phyloP scores from a whole-genome alignment of 805 yeast genomes.

The Ascoidea rubescens region DNA sequence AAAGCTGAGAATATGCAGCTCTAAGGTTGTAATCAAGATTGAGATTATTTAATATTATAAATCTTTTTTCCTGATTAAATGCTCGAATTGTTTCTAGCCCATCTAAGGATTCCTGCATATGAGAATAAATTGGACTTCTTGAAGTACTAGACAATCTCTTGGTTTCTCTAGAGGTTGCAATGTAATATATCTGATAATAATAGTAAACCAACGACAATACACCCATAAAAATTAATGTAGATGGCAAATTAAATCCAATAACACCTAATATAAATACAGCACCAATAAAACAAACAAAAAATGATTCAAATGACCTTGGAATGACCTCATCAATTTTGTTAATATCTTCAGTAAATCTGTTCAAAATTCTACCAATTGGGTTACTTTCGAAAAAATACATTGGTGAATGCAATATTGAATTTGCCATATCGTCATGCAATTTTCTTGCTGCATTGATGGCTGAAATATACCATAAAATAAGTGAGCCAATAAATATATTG shows the following conservation, averaged over 20 bases:
- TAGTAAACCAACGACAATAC: conserved; percentile 41
- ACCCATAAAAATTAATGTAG: conserved; percentile 32
- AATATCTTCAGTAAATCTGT: conserved; percentile 60
- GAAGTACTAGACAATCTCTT: conserved; percentile 60
- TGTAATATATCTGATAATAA: conserved; percentile 59
- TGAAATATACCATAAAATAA: conserved; percentile 36
- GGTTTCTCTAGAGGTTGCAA: conserved; percentile 61
- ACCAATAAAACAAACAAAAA: conserved; percentile 28
- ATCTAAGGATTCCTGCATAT: conserved; percentile 64
- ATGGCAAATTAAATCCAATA: conserved; percentile 40
- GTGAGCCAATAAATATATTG: conserved; percentile 29
- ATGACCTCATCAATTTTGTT: conserved; percentile 39
- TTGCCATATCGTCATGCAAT: conserved; percentile 44
- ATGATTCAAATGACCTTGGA: conserved; percentile 37
- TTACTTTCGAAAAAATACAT: conserved; percentile 77
- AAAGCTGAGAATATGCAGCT: conserved; percentile 15
- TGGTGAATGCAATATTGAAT: conserved; percentile 52
- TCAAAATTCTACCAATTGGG: conserved; percentile 74
- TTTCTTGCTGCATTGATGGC: conserved; percentile 41
- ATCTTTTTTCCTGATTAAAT: conserved; percentile 51
- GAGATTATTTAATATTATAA: conserved; percentile 39
- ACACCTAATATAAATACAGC: conserved; percentile 36
- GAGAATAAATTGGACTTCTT: conserved; percentile 68
- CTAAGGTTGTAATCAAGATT: conserved; percentile 34
- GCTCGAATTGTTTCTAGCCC: conserved; percentile 77